Conservation (phyloP, 2,329 filamentous ascomycete species). For the Didymella lethalis region DNA sequence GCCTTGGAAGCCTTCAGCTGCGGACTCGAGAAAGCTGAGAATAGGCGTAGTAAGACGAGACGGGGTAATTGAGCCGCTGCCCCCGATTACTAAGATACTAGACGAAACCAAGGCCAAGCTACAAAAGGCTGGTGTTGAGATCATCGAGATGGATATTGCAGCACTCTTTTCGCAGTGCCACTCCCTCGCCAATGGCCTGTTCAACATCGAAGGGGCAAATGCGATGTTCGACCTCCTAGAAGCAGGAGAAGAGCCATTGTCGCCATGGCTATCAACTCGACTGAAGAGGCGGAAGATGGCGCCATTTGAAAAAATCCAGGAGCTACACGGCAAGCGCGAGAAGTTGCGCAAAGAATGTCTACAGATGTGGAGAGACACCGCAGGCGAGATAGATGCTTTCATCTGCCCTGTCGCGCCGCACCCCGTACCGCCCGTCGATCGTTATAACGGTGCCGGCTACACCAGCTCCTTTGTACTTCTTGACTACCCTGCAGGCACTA, state of each 20-base stretch:
- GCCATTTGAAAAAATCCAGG: constrained; percentile 58
- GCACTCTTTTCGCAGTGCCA: constrained; percentile 63
- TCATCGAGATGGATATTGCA: constrained; percentile 65
- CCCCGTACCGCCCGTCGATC: constrained; percentile 67
- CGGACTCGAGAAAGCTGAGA: constrained; percentile 43
- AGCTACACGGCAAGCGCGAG: constrained; percentile 62
- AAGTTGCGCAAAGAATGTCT: constrained; percentile 64
- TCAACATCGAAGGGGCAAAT: constrained; percentile 65
- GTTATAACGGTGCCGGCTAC: constrained; percentile 69
- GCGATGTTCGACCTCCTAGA: constrained; percentile 66
- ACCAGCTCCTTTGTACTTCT: constrained; percentile 68
- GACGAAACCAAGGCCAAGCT: constrained; percentile 54
- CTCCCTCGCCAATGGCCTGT: constrained; percentile 64
- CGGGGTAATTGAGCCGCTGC: constrained; percentile 60
- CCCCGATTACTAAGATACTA: constrained; percentile 58
- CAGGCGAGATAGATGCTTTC: constrained; percentile 64
- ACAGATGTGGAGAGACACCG: constrained; percentile 62
- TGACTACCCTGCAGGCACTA: constrained; percentile 66
- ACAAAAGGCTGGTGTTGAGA: constrained; percentile 57
- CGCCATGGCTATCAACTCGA: constrained; percentile 65
- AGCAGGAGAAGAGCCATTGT: constrained; percentile 63
- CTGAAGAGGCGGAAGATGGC: constrained; percentile 59
- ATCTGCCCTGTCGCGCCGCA: constrained; percentile 71
- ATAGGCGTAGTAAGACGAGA: constrained; percentile 62
- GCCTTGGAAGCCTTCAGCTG: constrained; percentile 45